phyloP scores from a whole-genome alignment of 2,329 filamentous ascomycete species.

The Trichophyton verrucosum region DNA sequence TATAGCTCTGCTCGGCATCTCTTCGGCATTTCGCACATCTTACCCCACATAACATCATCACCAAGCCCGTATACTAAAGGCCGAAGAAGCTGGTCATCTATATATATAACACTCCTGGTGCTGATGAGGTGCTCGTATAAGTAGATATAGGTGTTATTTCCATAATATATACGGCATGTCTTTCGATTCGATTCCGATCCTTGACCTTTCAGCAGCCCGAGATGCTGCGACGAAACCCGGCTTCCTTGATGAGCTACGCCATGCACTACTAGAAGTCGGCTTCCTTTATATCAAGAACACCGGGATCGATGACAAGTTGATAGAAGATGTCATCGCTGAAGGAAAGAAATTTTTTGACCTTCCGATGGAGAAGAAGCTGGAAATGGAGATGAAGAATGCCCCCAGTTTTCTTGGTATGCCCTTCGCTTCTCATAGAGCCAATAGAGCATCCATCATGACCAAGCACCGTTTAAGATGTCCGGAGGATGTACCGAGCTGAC shows the following conservation, averaged over 20 bases:
- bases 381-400: constrained; percentile 62
- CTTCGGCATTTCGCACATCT: not conserved
- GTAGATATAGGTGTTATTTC: not conserved
- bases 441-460: not conserved
- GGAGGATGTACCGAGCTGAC: not conserved
- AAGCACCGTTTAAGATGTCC: too few relatives aligned
- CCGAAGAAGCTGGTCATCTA: not conserved
- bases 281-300: constrained; percentile 78
- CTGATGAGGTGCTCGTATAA: not conserved
- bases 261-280: constrained; percentile 73
- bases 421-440: constrained; percentile 30
- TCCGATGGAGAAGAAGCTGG: constrained; percentile 60
- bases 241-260: constrained; percentile 58
- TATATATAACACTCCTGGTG: not conserved
- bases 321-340: constrained; percentile 52
- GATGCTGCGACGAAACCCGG: constrained; percentile 54
- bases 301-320: constrained; percentile 54
- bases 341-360: constrained; percentile 67
- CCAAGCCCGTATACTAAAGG: not conserved
- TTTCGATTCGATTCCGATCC: constrained; percentile 63
- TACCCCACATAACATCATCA: constrained; percentile 2
- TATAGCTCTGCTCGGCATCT: not conserved
- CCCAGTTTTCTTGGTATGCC: constrained; percentile 56
- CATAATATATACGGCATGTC: constrained; percentile 37
- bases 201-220: constrained; percentile 58